These are phyloP conservation scores for Epicoccum sorghinum DNA, from an alignment of 2,329 filamentous ascomycete genomes.

Conservation along the genomic window DNA sequence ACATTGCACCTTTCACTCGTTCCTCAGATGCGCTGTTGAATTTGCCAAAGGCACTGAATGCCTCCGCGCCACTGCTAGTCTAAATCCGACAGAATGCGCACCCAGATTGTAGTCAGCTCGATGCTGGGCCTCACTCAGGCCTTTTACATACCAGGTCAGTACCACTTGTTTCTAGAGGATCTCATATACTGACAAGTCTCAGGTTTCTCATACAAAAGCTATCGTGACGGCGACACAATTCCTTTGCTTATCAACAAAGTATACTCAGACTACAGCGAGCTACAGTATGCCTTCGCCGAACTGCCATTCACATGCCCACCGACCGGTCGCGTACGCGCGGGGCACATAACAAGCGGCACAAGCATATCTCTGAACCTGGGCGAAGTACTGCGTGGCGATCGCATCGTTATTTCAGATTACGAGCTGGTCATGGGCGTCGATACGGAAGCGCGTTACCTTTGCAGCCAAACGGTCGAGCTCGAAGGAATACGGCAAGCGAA, in stretches of 20 bases:
- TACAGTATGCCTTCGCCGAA: slow-evolving; percentile 92
- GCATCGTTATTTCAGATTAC: slow-evolving; percentile 84
- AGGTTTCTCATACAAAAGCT: slow-evolving; percentile 86
- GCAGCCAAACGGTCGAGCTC: slow-evolving; percentile 69
- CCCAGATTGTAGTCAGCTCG: slow-evolving; percentile 23
- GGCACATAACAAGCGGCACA: slow-evolving; percentile 74
- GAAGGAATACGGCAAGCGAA: slow-evolving; percentile 70
- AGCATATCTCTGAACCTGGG: slow-evolving; percentile 83
- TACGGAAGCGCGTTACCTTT: slow-evolving; percentile 73
- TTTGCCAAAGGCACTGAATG: neutral
- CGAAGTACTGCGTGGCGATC: slow-evolving; percentile 84
- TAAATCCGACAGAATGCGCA: neutral
- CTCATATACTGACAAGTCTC: neutral
- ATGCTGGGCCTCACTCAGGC: slow-evolving; percentile 59
- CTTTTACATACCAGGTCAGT: slow-evolving; percentile 79
- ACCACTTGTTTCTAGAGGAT: neutral
- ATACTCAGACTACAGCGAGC: slow-evolving; percentile 84
- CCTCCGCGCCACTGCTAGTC: neutral
- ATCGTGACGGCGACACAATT: slow-evolving; percentile 75
- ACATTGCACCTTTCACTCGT: neutral
- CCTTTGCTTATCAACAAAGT: slow-evolving; percentile 91
- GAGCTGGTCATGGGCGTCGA: slow-evolving; percentile 79
- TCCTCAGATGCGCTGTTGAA: no score
- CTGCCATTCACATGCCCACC: slow-evolving; percentile 86
- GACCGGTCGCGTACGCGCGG: slow-evolving; percentile 68